Evolutionary conservation across 164 flowering plant genomes (phyloP).

Genomic region (Amborella trichopoda): DNA sequence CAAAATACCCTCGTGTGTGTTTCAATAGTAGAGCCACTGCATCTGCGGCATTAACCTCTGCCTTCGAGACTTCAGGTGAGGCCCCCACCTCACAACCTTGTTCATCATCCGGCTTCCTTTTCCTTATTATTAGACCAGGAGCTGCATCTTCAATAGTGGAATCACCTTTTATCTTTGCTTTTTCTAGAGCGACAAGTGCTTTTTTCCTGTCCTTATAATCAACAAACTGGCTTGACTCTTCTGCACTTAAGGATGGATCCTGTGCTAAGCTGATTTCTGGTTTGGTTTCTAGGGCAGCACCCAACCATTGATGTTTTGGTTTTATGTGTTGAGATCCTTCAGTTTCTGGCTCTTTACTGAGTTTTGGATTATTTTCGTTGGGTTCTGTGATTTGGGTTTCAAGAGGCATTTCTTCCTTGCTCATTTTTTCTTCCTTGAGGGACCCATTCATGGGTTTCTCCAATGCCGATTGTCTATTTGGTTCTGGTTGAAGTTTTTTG

Average conservation of each 20-base stretch:
- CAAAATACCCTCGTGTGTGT: conserved; percentile 48
- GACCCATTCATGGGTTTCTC: conserved; percentile 15
- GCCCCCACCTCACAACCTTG: too few species aligned
- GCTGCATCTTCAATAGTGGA: conserved; percentile 55
- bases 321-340: conserved; percentile 28
- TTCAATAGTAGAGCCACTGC: conserved; percentile 78
- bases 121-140: conserved; percentile 81
- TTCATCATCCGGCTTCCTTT: conserved; percentile 59
- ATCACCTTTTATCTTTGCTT: conserved; percentile 9
- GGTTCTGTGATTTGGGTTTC: too few species aligned
- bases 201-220: conserved; percentile 74
- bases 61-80: conserved; percentile 22
- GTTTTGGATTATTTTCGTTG: too few species aligned
- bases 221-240: conserved; percentile 53
- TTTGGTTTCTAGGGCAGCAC: conserved; percentile 44
- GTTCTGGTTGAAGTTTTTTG: conserved; percentile 18
- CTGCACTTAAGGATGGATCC: conserved; percentile 11
- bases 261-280: conserved; percentile 20
- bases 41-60: conserved; percentile 47
- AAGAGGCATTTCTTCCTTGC: too few species aligned
- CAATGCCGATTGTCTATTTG: conserved; percentile 13
- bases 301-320: conserved; percentile 88
- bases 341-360: conserved; percentile 18
- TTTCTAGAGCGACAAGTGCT: conserved; percentile 21
- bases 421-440: conserved; percentile 12